phyloP scores from a whole-genome alignment of 306 rosid species.

The Fragaria vesca region DNA sequence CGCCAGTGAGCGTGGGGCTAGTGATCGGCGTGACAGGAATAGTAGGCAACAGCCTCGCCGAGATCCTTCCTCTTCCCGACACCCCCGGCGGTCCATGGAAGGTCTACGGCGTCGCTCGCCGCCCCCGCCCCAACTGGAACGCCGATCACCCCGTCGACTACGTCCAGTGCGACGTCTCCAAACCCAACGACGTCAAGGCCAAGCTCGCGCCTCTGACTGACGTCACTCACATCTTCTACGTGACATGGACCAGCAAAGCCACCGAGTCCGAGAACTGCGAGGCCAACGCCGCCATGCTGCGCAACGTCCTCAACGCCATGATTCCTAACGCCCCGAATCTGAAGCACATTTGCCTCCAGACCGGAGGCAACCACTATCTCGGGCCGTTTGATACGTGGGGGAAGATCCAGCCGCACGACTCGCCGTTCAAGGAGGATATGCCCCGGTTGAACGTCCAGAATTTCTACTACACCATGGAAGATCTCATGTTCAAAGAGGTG shows the following conservation, averaged over 20 bases:
- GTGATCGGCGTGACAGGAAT: slow-evolving; percentile 71
- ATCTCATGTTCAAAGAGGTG: slow-evolving; percentile 47
- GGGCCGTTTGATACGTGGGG: slow-evolving; percentile 49
- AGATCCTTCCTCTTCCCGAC: slow-evolving; percentile 66
- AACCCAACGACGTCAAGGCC: slow-evolving; percentile 42
- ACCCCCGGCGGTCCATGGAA: slow-evolving; percentile 87
- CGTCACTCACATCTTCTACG: slow-evolving; percentile 71
- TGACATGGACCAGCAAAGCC: slow-evolving; percentile 46
- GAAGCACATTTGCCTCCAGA: slow-evolving; percentile 68
- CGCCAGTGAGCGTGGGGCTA: slow-evolving; percentile 47
- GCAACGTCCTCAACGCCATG: slow-evolving; percentile 50
- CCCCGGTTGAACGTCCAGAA: slow-evolving; percentile 53
- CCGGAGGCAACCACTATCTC: slow-evolving; percentile 55
- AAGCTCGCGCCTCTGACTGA: slow-evolving; percentile 61
- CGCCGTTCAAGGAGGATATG: slow-evolving; percentile 67
- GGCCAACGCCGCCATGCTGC: slow-evolving; percentile 55
- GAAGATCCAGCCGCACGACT: slow-evolving; percentile 39
- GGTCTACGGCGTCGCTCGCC: slow-evolving; percentile 73
- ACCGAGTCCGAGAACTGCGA: slow-evolving; percentile 54
- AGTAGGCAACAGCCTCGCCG: slow-evolving; percentile 80
- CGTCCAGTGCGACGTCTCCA: slow-evolving; percentile 68
- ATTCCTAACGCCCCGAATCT: slow-evolving; percentile 63
- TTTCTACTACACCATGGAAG: slow-evolving; percentile 60
- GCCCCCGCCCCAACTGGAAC: slow-evolving; percentile 68
- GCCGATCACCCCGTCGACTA: slow-evolving; percentile 62